A percentile compares a stretch with the other conserved stretches of the same genome.
These are phyloP conservation scores for Canna indica DNA, from an alignment of 176 grass and related monocot genomes.

Conservation along the genomic window DNA sequence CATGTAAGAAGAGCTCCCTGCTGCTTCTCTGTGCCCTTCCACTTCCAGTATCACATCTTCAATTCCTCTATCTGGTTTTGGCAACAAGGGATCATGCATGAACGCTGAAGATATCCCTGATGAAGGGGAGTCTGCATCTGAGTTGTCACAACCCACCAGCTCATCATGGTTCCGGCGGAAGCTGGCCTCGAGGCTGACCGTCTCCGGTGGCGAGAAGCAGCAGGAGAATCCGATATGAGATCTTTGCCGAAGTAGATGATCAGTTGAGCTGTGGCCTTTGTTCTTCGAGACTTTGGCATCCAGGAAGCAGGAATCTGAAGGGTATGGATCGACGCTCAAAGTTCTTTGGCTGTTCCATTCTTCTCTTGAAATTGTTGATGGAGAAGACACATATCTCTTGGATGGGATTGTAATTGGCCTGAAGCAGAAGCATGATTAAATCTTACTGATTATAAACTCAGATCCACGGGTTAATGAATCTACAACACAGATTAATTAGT, in stretches of 20 bases:
- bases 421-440: not conserved
- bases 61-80: not conserved
- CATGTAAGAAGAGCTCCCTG: not conserved
- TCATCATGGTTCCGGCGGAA: not conserved
- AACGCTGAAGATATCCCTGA: conserved; percentile 2
- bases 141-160: not conserved
- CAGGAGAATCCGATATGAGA: conserved; percentile 12
- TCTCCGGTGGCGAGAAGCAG: conserved; percentile 15
- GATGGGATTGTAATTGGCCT: conserved; percentile 4
- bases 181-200: conserved; percentile 10
- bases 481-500: not conserved
- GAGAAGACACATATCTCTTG: not conserved
- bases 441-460: not conserved
- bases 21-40: not conserved
- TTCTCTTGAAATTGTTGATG: not conserved
- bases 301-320: not conserved
- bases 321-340: not conserved
- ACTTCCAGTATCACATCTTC: not conserved
- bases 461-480: too few species aligned
- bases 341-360: conserved; percentile 3
- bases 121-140: not conserved
- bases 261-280: not conserved
- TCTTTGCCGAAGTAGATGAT: not conserved
- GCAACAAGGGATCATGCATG: not conserved
- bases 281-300: not conserved